Evolutionary conservation across 129 eudicot species (phyloP).

Genomic region (Silybum marianum): DNA sequence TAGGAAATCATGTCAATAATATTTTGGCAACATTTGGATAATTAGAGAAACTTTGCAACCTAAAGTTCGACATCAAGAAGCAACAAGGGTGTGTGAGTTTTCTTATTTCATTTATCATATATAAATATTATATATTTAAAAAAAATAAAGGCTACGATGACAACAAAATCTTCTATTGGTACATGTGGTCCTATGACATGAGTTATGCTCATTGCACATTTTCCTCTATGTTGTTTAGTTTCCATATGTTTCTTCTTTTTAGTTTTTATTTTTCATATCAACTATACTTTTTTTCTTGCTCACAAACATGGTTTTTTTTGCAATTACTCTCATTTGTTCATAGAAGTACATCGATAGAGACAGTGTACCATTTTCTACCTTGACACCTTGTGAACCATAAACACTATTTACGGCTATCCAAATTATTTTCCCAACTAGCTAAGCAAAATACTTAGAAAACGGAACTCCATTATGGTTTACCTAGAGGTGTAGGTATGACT

Average conservation of each 20-base stretch:
- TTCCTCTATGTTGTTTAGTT: background rate
- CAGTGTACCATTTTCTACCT: background rate
- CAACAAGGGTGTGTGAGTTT: too few relatives aligned
- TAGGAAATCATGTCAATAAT: background rate
- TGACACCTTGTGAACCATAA: background rate
- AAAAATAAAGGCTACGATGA: too few relatives aligned
- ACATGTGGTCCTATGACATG: background rate
- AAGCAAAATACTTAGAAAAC: background rate
- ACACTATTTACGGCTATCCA: background rate
- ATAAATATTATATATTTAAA: too few relatives aligned
- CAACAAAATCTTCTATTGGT: background rate
- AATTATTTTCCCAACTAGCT: background rate
- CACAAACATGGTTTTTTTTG: too few relatives aligned
- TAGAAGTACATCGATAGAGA: background rate
- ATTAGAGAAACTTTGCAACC: background rate
- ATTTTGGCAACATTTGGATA: background rate
- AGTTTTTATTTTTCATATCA: too few relatives aligned
- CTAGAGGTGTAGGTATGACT: background rate
- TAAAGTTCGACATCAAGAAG: background rate
- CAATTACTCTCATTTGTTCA: background rate
- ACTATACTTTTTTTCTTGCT: background rate
- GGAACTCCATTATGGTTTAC: background rate
- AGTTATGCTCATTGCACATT: background rate
- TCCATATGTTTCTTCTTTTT: background rate
- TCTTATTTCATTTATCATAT: too few relatives aligned